These are phyloP conservation scores for Udeniomyces megalosporus DNA, from an alignment of 768 basidiomycete genomes.

Conservation along the genomic window DNA sequence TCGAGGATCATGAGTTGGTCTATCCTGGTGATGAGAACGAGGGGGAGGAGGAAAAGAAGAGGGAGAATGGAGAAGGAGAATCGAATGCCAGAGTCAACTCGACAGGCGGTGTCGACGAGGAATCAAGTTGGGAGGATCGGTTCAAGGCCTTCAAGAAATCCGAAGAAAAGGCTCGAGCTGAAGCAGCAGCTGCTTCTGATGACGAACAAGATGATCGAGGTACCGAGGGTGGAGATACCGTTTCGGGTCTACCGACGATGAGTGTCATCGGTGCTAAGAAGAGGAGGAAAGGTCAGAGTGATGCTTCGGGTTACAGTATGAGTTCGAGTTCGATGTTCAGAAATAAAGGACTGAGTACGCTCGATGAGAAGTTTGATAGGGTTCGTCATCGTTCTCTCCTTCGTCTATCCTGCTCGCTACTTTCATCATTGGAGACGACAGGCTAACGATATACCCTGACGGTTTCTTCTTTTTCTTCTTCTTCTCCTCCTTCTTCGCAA, in stretches of 20 bases:
- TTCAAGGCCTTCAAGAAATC: conserved; percentile 61
- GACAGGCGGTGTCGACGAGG: conserved; percentile 27
- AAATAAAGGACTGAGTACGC: conserved; percentile 66
- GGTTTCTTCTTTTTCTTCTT: not conserved
- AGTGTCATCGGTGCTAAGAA: conserved; percentile 63
- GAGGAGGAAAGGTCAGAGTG: conserved; percentile 47
- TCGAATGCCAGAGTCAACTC: conserved; percentile 21
- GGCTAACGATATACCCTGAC: too few species aligned
- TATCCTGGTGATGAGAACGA: not conserved
- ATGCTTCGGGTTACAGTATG: conserved; percentile 92
- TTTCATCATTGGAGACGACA: too few species aligned
- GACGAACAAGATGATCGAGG: conserved; percentile 29
- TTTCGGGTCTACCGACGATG: conserved; percentile 56
- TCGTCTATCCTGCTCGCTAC: not conserved
- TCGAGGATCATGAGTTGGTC: conserved; percentile 26
- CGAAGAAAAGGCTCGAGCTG: conserved; percentile 24
- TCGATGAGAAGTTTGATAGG: conserved; percentile 90
- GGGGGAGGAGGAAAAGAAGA: conserved; percentile 21
- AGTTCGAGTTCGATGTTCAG: conserved; percentile 91
- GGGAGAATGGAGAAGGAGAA: conserved; percentile 1
- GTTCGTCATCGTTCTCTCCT: conserved; percentile 33
- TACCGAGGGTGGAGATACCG: conserved; percentile 45
- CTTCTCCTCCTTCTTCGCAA: not conserved
- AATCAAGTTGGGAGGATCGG: conserved; percentile 53
- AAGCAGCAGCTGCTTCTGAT: conserved; percentile 17